phyloP scores from a whole-genome alignment of 768 basidiomycete species.

The Mycena belliarum region DNA sequence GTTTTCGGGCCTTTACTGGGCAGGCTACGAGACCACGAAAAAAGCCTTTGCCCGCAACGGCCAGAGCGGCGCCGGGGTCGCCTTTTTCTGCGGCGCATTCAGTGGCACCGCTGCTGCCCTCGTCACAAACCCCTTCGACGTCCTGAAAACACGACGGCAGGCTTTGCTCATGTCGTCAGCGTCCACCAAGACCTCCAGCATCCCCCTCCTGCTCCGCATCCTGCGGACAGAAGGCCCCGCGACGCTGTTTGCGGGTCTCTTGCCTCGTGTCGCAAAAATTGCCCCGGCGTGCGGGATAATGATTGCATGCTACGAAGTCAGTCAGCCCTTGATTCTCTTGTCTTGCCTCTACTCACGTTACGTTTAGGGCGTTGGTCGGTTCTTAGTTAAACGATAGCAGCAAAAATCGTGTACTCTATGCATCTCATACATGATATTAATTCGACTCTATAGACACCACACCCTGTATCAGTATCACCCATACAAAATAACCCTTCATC shows the following conservation, averaged over 20 bases:
- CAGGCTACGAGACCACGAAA: conserved; percentile 88
- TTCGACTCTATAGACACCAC: conserved; percentile 16
- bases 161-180: conserved; percentile 70
- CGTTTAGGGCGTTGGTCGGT: conserved; percentile 58
- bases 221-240: conserved; percentile 74
- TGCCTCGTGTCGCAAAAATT: conserved; percentile 91
- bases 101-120: conserved; percentile 87
- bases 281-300: conserved; percentile 98
- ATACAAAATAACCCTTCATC: conserved; percentile 35
- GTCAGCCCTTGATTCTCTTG: conserved; percentile 21
- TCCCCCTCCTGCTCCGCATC: conserved; percentile 69
- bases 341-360: conserved; percentile 12
- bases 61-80: conserved; percentile 60
- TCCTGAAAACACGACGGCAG: conserved; percentile 93
- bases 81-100: conserved; percentile 88
- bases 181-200: conserved; percentile 46
- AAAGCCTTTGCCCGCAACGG: conserved; percentile 53
- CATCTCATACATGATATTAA: conserved; percentile 23
- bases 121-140: conserved; percentile 93
- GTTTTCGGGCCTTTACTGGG: conserved; percentile 97
- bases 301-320: conserved; percentile 93
- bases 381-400: conserved; percentile 41
- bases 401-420: conserved; percentile 34
- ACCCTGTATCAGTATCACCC: conserved; percentile 24
- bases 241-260: conserved; percentile 81